These are phyloP conservation scores for Smittium mucronatum DNA, from an alignment of 371 early-diverging fungal species.

Conservation along the genomic window DNA sequence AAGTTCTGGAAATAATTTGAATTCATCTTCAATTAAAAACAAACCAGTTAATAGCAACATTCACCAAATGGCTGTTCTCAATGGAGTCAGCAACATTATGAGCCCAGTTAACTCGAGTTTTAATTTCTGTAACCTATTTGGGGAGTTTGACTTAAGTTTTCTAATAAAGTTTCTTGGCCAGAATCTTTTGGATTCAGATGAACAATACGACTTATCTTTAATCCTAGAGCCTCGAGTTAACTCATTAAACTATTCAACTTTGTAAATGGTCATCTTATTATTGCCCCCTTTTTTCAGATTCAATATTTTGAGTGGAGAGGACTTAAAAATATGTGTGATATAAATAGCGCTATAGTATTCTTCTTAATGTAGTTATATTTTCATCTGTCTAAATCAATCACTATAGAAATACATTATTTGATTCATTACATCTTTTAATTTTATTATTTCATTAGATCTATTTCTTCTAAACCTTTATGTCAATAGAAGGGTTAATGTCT, in stretches of 20 bases:
- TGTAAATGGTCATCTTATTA: background rate
- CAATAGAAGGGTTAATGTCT: too few species aligned
- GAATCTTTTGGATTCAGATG: background rate
- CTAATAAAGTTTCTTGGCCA: background rate
- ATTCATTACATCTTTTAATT: too few species aligned
- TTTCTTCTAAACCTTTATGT: too few species aligned
- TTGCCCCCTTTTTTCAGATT: background rate
- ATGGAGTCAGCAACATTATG: background rate
- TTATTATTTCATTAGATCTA: too few species aligned
- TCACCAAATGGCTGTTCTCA: background rate
- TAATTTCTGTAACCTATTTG: background rate
- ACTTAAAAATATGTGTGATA: too few species aligned
- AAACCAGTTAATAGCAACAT: background rate
- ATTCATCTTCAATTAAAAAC: background rate
- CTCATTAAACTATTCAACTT: background rate
- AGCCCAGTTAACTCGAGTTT: background rate
- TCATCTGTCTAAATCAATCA: too few species aligned
- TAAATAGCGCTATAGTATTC: too few species aligned
- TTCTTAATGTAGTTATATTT: too few species aligned
- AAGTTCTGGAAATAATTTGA: background rate
- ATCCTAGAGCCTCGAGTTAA: background rate
- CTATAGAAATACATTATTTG: too few species aligned
- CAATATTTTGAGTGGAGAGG: too few species aligned
- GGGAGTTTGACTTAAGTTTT: background rate
- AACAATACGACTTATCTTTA: conserved; percentile 1